A percentile compares a stretch with the other conserved stretches of the same genome.
These are phyloP conservation scores for Stereocaulon alpinum DNA, from an alignment of 495 filamentous ascomycete genomes.

Conservation along the genomic window DNA sequence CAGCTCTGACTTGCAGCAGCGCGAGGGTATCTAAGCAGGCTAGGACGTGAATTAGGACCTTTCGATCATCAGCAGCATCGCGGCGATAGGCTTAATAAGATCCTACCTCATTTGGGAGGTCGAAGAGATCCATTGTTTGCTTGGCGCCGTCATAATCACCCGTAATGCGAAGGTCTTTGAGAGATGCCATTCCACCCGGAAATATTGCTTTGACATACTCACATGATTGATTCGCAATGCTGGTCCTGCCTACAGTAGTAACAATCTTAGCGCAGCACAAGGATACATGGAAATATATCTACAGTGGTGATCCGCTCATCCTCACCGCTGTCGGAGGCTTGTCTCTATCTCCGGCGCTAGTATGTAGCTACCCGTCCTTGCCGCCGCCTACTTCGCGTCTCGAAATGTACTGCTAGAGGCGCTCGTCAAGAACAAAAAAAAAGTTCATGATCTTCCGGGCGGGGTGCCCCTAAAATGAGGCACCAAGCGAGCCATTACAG, in stretches of 20 bases:
- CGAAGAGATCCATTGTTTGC: slow-evolving; percentile 3
- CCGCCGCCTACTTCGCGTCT: too few species aligned
- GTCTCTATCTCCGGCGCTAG: neutral
- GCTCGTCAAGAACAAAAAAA: too few species aligned
- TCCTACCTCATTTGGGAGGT: slow-evolving; percentile 23
- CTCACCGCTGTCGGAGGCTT: neutral
- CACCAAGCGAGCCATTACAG: too few species aligned
- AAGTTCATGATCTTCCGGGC: too few species aligned
- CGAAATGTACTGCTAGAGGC: too few species aligned
- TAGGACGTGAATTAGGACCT: slow-evolving; percentile 63
- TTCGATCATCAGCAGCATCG: slow-evolving; percentile 7
- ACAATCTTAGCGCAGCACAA: too few species aligned
- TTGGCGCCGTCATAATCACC: neutral
- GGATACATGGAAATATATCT: neutral
- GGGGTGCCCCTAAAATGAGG: too few species aligned
- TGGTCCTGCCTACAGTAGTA: too few species aligned
- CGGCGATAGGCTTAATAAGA: neutral
- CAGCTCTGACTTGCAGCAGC: slow-evolving; percentile 49
- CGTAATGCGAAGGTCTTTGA: neutral
- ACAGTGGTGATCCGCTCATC: neutral
- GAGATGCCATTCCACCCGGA: slow-evolving; percentile 2
- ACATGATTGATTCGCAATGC: too few species aligned
- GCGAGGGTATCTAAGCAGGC: slow-evolving; percentile 44
- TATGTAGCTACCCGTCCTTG: too few species aligned
- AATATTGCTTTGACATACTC: neutral